Evolutionary conservation across 768 basidiomycete genomes (phyloP).

Genomic region (Mycena albidolilacea): DNA sequence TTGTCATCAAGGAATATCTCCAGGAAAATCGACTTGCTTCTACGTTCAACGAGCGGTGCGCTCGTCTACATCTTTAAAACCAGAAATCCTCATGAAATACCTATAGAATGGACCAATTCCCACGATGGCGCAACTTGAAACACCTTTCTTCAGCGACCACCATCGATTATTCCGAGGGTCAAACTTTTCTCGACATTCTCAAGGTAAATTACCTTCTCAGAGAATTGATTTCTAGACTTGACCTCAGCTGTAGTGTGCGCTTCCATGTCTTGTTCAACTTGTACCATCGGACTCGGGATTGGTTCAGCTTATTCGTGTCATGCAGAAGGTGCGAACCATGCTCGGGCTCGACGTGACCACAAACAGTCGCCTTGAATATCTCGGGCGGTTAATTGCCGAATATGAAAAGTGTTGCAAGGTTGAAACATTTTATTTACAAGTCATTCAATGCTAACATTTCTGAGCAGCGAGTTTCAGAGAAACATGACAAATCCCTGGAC

Average conservation of each 20-base stretch:
- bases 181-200: slow-evolving; percentile 37
- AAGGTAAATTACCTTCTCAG: slow-evolving; percentile 15
- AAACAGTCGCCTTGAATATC: slow-evolving; percentile 4
- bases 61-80: not conserved
- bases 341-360: slow-evolving; percentile 19
- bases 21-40: slow-evolving; percentile 7
- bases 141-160: slow-evolving; percentile 26
- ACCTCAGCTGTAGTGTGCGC: slow-evolving; percentile 14
- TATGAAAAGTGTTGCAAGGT: slow-evolving; percentile 28
- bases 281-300: slow-evolving; percentile 25
- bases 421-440: not conserved
- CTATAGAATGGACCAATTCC: slow-evolving; percentile 31
- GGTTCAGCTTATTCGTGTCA: slow-evolving; percentile 14
- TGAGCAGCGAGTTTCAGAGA: slow-evolving; percentile 1
- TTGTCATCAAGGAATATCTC: slow-evolving; percentile 20
- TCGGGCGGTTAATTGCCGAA: not conserved
- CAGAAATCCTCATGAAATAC: not conserved
- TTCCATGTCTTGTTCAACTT: slow-evolving; percentile 27
- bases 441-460: not conserved
- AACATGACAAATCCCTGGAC: slow-evolving; percentile 11
- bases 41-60: slow-evolving; percentile 25
- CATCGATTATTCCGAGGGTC: slow-evolving; percentile 35
- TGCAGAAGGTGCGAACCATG: slow-evolving; percentile 15
- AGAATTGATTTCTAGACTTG: too few relatives aligned
- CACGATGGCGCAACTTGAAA: slow-evolving; percentile 29